Evolutionary conservation across 148 eudicot genomes (phyloP).

Genomic region (Vaccinium darrowii): DNA sequence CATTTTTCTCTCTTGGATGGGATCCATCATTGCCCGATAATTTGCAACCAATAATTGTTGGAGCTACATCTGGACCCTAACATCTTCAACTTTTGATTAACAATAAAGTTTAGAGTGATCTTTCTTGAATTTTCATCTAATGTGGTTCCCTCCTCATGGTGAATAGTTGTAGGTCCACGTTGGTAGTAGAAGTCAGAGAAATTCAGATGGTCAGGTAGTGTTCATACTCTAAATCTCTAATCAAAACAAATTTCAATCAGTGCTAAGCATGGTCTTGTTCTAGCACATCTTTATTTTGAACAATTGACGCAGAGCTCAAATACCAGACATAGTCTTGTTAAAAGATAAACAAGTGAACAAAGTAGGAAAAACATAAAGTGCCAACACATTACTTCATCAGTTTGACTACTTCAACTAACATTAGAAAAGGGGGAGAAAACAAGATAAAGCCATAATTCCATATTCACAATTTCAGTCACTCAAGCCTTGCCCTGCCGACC

Average conservation of each 20-base stretch:
- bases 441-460: no score
- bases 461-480: no score
- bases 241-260: not conserved
- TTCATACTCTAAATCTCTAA: not conserved
- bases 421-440: no score
- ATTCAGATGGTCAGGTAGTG: not conserved
- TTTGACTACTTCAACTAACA: no score
- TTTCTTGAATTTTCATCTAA: no score
- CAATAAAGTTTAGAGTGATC: not conserved
- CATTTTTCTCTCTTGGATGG: constrained; percentile 21
- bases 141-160: no score
- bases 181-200: not conserved
- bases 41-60: constrained; percentile 16
- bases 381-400: no score
- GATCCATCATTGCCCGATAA: constrained; percentile 33
- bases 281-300: not conserved
- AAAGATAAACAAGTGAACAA: no score
- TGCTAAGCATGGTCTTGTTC: not conserved
- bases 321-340: constrained; percentile 27
- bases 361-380: no score
- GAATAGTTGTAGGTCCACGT: no score
- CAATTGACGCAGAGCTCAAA: not conserved
- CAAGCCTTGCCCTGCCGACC: no score
- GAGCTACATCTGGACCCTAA: constrained; percentile 38
- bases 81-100: not conserved